Evolutionary conservation across 768 basidiomycete genomes (phyloP).

Genomic region (Tricholoma furcatifolium): DNA sequence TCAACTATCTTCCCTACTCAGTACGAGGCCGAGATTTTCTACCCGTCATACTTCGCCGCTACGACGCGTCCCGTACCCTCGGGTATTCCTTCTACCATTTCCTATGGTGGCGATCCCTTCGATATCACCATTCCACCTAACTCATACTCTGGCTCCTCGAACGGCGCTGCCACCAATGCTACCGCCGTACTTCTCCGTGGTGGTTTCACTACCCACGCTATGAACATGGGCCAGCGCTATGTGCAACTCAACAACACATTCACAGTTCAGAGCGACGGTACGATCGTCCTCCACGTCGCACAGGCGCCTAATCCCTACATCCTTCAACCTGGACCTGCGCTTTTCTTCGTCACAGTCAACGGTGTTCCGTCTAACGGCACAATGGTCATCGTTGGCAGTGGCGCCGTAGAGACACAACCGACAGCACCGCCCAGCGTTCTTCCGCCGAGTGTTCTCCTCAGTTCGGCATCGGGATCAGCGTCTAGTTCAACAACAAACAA

Average conservation of each 20-base stretch:
- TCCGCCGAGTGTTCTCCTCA: conserved; percentile 47
- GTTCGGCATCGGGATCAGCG: conserved; percentile 35
- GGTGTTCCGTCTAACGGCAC: conserved; percentile 84
- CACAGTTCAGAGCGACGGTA: conserved; percentile 75
- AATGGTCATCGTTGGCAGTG: conserved; percentile 76
- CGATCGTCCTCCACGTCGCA: conserved; percentile 74
- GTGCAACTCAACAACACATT: conserved; percentile 85
- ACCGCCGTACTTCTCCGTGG: conserved; percentile 79
- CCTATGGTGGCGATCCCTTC: conserved; percentile 83
- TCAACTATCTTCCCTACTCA: conserved; percentile 68
- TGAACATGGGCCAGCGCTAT: conserved; percentile 86
- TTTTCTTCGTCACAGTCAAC: conserved; percentile 79
- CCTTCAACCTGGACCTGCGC: conserved; percentile 85
- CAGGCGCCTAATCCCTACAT: conserved; percentile 84
- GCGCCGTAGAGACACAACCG: conserved; percentile 73
- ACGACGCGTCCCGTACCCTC: conserved; percentile 63
- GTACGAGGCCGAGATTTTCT: conserved; percentile 86
- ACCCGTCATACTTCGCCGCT: conserved; percentile 84
- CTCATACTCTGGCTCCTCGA: conserved; percentile 66
- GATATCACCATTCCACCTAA: conserved; percentile 67
- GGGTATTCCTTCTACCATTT: conserved; percentile 69
- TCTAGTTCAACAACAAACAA: not conserved
- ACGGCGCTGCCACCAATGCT: conserved; percentile 71
- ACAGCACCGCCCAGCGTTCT: conserved; percentile 40
- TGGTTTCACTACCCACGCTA: conserved; percentile 83